Conservation (phyloP, 345 rosid genomes). For the Leavenworthia alabamica region DNA sequence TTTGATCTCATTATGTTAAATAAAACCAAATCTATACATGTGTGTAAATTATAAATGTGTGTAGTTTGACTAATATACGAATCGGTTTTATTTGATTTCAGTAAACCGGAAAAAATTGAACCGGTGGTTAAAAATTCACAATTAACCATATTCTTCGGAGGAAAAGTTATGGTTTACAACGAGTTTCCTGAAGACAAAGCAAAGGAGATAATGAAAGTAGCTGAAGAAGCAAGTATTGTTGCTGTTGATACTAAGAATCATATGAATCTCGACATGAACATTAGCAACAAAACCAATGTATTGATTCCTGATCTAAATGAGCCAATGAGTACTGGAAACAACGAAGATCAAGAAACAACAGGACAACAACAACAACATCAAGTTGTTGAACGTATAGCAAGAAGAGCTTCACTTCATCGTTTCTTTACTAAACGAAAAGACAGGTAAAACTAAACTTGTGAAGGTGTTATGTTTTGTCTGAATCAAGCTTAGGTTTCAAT, state of each 20-base stretch:
- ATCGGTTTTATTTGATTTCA: slow-evolving; percentile 1
- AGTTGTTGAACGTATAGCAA: slow-evolving; percentile 33
- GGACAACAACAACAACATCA: slow-evolving; percentile 3
- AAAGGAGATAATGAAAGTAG: slow-evolving; percentile 44
- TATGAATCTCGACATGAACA: not conserved
- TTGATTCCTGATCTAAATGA: slow-evolving; percentile 36
- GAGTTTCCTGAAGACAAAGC: slow-evolving; percentile 55
- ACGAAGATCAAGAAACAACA: not conserved
- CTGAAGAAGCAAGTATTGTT: slow-evolving; percentile 23
- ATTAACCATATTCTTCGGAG: slow-evolving; percentile 60
- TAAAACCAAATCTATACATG: not conserved
- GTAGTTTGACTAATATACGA: not conserved
- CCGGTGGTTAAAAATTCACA: slow-evolving; percentile 32
- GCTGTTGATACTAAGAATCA: not conserved
- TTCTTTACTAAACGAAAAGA: slow-evolving; percentile 74
- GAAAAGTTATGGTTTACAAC: slow-evolving; percentile 41
- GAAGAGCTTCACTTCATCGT: slow-evolving; percentile 60
- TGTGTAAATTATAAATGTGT: not conserved
- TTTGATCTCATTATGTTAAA: not conserved
- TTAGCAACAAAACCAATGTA: not conserved
- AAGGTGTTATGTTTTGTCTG: too few species aligned
- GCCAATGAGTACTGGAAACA: slow-evolving; percentile 20
- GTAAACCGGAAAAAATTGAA: slow-evolving; percentile 8
- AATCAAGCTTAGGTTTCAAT: too few species aligned
- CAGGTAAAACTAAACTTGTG: slow-evolving; percentile 36